phyloP scores from a whole-genome alignment of 495 filamentous ascomycete genomes.

The Oleoguttula mirabilis region DNA sequence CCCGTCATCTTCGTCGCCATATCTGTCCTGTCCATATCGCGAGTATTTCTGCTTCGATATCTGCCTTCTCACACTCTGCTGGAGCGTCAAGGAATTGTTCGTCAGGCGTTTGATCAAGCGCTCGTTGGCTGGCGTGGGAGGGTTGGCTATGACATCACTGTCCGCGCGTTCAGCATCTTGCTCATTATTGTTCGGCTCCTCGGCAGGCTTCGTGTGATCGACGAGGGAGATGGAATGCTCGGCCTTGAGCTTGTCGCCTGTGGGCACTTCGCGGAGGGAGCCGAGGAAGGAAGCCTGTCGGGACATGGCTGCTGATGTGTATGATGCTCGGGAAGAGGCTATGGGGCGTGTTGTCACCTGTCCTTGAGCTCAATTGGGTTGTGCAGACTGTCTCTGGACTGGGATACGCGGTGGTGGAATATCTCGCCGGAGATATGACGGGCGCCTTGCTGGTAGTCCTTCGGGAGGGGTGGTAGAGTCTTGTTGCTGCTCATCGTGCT shows the following conservation, averaged over 20 bases:
- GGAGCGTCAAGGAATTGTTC: constrained; percentile 7
- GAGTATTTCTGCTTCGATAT: constrained; percentile 47
- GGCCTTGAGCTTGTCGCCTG: constrained; percentile 31
- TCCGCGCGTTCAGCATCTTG: constrained; percentile 13
- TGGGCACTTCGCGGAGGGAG: constrained; percentile 4
- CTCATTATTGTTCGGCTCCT: background rate
- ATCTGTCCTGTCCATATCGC: constrained; percentile 47
- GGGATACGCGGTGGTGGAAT: too few relatives aligned
- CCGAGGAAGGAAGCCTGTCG: background rate
- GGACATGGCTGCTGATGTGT: too few relatives aligned
- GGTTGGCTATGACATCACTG: constrained; percentile 4
- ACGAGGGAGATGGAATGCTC: constrained; percentile 51
- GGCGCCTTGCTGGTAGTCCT: too few relatives aligned
- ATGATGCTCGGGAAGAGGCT: too few relatives aligned
- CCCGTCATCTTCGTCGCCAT: constrained; percentile 24
- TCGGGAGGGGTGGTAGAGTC: too few relatives aligned
- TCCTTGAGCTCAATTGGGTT: constrained; percentile 10
- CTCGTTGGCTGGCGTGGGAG: background rate
- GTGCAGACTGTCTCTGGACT: too few relatives aligned
- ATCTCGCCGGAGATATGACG: too few relatives aligned
- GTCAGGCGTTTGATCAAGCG: constrained; percentile 16
- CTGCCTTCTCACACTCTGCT: constrained; percentile 30
- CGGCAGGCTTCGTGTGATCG: constrained; percentile 33
- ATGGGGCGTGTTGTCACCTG: constrained; percentile 8
- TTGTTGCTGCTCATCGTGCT: too few relatives aligned